phyloP scores from a whole-genome alignment of 2,329 filamentous ascomycete species.

The Pseudopithomyces chartarum region DNA sequence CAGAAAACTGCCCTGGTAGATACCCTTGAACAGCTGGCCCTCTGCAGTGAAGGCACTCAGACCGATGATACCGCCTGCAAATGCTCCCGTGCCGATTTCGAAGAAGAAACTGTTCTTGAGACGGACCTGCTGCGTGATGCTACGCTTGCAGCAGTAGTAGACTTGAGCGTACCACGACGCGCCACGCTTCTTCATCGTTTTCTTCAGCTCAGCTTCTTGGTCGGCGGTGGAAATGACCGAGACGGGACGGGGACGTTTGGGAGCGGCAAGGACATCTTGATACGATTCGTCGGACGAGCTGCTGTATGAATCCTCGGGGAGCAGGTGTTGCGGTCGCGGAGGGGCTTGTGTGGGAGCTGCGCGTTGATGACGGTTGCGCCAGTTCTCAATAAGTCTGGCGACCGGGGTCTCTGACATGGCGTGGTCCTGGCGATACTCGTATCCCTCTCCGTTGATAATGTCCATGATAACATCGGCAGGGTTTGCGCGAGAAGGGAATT shows the following conservation, averaged over 20 bases:
- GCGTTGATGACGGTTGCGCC: constrained; percentile 39
- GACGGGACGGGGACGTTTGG: constrained; percentile 19
- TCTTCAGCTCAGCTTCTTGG: constrained; percentile 49
- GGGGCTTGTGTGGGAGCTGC: background rate
- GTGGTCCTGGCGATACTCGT: constrained; percentile 54
- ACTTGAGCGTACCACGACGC: constrained; percentile 49
- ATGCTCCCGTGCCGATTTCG: constrained; percentile 58
- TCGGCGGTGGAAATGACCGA: constrained; percentile 43
- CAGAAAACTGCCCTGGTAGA: constrained; percentile 57
- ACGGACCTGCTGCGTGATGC: constrained; percentile 63
- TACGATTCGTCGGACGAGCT: background rate
- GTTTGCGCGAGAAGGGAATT: constrained; percentile 56
- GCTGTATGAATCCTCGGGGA: constrained; percentile 1
- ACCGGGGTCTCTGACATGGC: constrained; percentile 54
- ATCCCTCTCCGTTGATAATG: constrained; percentile 64
- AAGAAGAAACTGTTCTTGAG: constrained; percentile 57
- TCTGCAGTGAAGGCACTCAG: constrained; percentile 56
- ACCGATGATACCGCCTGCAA: constrained; percentile 61
- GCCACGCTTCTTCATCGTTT: constrained; percentile 54
- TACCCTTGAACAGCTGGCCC: constrained; percentile 60
- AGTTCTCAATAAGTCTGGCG: constrained; percentile 53
- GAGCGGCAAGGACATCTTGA: background rate
- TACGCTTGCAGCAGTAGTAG: constrained; percentile 58
- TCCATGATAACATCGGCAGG: constrained; percentile 65
- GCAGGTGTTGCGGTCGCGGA: constrained; percentile 15